These are phyloP conservation scores for Angophora floribunda DNA, from an alignment of 345 rosid genomes.

Conservation along the genomic window DNA sequence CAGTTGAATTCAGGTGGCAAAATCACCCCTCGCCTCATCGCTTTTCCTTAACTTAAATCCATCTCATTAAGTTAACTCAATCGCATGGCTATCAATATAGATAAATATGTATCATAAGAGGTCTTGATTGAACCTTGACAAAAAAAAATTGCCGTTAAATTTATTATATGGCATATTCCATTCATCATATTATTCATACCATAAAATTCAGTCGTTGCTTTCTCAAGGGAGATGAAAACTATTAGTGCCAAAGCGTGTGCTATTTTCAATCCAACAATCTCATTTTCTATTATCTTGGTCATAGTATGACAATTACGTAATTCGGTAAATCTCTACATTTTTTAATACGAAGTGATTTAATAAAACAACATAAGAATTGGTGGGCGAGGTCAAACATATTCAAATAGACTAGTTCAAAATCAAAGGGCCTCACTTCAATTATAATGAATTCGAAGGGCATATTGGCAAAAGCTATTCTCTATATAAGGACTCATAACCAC, in stretches of 20 bases:
- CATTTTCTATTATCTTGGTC: not conserved
- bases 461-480: not conserved
- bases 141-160: rapidly evolving
- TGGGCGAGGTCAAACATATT: not conserved
- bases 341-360: not conserved
- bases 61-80: not conserved
- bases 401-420: not conserved
- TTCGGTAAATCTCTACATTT: no score
- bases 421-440: not conserved
- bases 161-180: not conserved
- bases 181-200: not conserved
- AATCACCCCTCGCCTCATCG: not conserved
- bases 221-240: not conserved
- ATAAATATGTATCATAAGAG: not conserved
- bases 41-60: not conserved
- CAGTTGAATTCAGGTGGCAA: not conserved
- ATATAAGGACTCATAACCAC: not conserved
- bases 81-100: not conserved
- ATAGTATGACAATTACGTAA: not conserved
- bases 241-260: rapidly evolving
- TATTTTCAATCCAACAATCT: not conserved
- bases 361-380: not conserved
- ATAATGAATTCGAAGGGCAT: not conserved
- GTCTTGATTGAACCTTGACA: not conserved
- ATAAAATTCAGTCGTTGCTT: no score